Base-by-base conservation (phyloP, 371 early-diverging fungal species). In the Dichotomocladium elegans region DNA sequence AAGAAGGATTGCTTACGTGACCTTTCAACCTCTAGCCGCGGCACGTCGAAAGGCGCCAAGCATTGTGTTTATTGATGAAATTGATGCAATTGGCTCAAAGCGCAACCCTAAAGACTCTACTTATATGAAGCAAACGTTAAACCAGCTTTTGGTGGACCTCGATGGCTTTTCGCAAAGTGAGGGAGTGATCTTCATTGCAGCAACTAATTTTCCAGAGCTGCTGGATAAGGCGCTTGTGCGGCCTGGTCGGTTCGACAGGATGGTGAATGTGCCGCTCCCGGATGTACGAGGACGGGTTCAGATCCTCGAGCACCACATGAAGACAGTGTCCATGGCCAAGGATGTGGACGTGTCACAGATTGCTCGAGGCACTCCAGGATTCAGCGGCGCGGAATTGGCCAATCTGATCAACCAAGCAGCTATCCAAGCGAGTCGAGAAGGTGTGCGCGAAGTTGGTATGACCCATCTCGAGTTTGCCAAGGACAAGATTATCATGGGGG, bases 21-120 rank as follows among this genome's bases (percentile, higher is more conserved):
- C 14, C 0, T 26, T 28, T 24, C 5, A 9, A 14, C 9, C 37
- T 12, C 8, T 42, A 61, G 64, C 66, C 4, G 90, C 92, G 6
- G 99, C 99, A 19, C 87, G 92, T 53, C 80, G 87, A 34, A 84
- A 89, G 35, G 86, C 95, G n/a, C 99, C 99, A 4, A 92, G 95
- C 60, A 98, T 99, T 50, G 89, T 99, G 14, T 99, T 99, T 69
- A 97, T 99, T 60, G 99, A 99, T 71, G 99, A 93, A 79, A 76
- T 96, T 50, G 97, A 96, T 70, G 95, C 99, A 1, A 96, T 99
- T 54, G 99, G 99, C 14, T 87, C 92, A 48, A 95, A 93, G 71
- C 83, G 96, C 25, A 92, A 85, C 62, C 85, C 89, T 43, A 90
- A 90, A 63, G 96, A 95, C 58, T 90, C 89, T 60, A 79, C 82